Base-by-base conservation (phyloP, 1,139 yeast genomes). In the Debaryomyces fabryi region DNA sequence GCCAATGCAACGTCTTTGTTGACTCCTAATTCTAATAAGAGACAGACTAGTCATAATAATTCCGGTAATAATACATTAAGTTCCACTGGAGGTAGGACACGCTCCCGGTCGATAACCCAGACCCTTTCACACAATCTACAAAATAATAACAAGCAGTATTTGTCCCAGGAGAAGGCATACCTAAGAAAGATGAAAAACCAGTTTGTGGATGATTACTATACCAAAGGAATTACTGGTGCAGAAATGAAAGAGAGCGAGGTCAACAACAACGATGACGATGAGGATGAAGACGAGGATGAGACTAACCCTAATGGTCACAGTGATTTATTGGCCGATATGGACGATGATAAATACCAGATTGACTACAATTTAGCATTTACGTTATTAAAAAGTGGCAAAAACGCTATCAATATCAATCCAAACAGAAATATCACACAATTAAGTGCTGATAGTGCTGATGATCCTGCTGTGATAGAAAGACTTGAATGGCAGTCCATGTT, bases 401-500 rank as follows among this genome's bases (percentile, higher is more conserved):
- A 70, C 4, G 73, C 71, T 45, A 65, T 69, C 42, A 63, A 69
- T 41, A 52, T 69, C 20, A 67, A 68, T 49, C 67, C 74, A 2
- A 66, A 63, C 45, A 70, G 72, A 36, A 66, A 72, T 49, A 63
- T 74, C 40, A 72, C 79, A 25, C 69, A 74, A 41, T 59, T 79
- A 39, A 68, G 71, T 49, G 69, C 70, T 42, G 76, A 77, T 39
- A 70, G 69, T 33, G 76, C 76, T 7, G 76, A 80, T 47, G 88
- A 86, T 56, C 87, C 88, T 1, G 78, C 80, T 20, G 83, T 89
- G 18, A 65, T 85, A 25, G 98, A 91, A 63, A 74, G 99, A 44
- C 74, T 92, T 24, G 97, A 92, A 68, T 93, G 99, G 99, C 98
- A 93, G 65, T 83, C 95, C 0, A 90, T 93, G 97, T 74, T 93